Evolutionary conservation across 768 basidiomycete genomes (phyloP), one percentile per base, ranked within the genome.

Genomic region (Amanita pallidorosea): DNA sequence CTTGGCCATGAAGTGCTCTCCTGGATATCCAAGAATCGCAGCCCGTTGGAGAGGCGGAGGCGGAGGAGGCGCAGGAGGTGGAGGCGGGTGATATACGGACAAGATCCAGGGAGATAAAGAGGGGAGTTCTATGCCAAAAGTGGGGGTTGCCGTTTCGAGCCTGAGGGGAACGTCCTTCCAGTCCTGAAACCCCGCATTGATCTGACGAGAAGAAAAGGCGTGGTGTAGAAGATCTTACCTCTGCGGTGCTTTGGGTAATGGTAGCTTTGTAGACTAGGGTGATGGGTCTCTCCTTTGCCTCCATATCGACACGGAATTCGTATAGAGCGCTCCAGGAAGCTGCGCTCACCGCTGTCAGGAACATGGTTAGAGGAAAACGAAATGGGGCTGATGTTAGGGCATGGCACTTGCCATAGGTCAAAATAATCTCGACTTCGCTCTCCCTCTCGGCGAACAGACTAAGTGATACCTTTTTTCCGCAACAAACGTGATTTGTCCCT

Each of bases 361-460:
- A 38, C n/a, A 15, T 40, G 2, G 60, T 68, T 63, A 35, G 5
- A 17, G 38, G 8, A 25, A 5, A 27, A 1, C 5, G n/a, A n/a
- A n/a, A n/a, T n/a, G n/a, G n/a, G n/a, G n/a, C n/a, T n/a, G 18
- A 25, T 7, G 36, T 5, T 47, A 3, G 15, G 15, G 18, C 20
- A 23, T n/a, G n/a, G n/a, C 12, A 53, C 65, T 22, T 29, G 70
- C 72, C 70, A 43, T 75, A 74, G 3, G 67, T 63, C 7, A 74
- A 49, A 1, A 58, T 62, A 38, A 74, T 63, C 48, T 70, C 65
- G 1, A 71, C 66, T n/a, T n/a, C n/a, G n/a, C n/a, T n/a, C n/a
- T n/a, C n/a, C n/a, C 27, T 44, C 35, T 67, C 62, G 7, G 70
- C 68, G 44, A 72, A 72, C 1, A 74, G 54, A 0, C 65, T 63